Evolutionary conservation across 352 stramenopile species (phyloP), one percentile per base, ranked within the genome.

Genomic region (Peronosclerospora sorghi): DNA sequence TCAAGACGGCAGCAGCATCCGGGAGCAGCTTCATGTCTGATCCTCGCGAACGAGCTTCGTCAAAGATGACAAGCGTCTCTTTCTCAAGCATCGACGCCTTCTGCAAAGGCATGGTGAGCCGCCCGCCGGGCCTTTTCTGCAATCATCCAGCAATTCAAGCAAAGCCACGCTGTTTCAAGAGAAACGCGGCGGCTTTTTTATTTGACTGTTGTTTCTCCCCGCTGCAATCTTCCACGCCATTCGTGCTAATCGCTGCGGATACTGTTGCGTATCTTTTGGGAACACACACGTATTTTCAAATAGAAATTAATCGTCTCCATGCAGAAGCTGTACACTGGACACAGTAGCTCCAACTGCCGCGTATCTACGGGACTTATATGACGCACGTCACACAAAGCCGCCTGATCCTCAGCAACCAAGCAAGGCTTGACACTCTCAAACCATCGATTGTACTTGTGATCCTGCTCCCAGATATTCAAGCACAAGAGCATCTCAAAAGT

Each of bases 161-260:
- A 27, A 76, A 75, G 0, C 13, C 19, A 5, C 41, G 1, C 23
- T 63, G 41, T 5, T 49, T 3, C 1, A 83, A 35, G 24, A 92
- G 47, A 35, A 72, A 77, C 4, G 55, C 19, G 0, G 83, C 72
- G 8, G 80, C 72, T 13, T 73, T 53, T 10, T 68, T 35, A 19
- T 74, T 73, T 7, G 65, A 35, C 15, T 65, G 17, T 70, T 72
- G 0, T 49, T 59, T 1, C 59, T 40, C 1, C 81, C 82, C 12
- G 71, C 47, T 13, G 73, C 80, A 23, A 95, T 43, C 54, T 95
- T 71, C 83, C 84, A 96, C 9, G 84, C 62, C 10, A 62, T 95
- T 42, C 76, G 56, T 6, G 63, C 71, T 1, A 95, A 49, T 0
- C 79, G 65, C 2, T 76, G 41, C n/a, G 73, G 69, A 45, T n/a